Conservation (phyloP, 306 rosid genomes). For the Malus orientalis region DNA sequence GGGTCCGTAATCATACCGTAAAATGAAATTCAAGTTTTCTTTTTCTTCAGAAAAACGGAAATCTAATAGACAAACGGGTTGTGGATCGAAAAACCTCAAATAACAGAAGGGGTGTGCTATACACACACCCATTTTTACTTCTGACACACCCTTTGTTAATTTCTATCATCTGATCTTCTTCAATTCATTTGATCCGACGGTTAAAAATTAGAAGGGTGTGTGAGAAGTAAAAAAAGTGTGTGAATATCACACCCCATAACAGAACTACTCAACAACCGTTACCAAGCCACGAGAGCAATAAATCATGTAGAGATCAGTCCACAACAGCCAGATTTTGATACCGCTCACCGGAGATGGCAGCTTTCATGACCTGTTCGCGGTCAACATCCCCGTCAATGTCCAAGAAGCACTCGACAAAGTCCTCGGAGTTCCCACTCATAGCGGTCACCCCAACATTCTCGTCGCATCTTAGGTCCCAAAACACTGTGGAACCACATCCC, state of each 20-base stretch:
- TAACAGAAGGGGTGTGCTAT: too few relatives aligned
- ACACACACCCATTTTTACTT: too few relatives aligned
- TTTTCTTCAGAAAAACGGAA: too few relatives aligned
- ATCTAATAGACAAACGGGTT: too few relatives aligned
- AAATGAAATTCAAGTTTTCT: neutral
- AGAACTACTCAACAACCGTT: neutral
- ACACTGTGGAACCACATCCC: conserved; percentile 41
- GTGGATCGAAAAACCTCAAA: too few relatives aligned
- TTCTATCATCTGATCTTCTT: too few relatives aligned
- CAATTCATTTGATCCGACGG: too few relatives aligned
- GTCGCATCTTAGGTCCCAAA: neutral
- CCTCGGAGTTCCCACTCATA: neutral
- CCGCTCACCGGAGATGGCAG: neutral
- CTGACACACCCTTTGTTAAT: fast-evolving
- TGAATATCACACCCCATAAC: neutral
- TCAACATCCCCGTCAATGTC: neutral
- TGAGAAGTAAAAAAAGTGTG: too few relatives aligned
- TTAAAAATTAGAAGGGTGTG: too few relatives aligned
- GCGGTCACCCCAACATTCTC: neutral
- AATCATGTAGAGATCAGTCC: neutral
- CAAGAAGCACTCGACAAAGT: neutral
- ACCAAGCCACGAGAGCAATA: neutral
- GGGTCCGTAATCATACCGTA: too few relatives aligned
- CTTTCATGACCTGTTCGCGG: neutral
- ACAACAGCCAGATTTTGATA: neutral